phyloP scores from a whole-genome alignment of 176 grass and related monocot species.

The Oropetium thomaeum region DNA sequence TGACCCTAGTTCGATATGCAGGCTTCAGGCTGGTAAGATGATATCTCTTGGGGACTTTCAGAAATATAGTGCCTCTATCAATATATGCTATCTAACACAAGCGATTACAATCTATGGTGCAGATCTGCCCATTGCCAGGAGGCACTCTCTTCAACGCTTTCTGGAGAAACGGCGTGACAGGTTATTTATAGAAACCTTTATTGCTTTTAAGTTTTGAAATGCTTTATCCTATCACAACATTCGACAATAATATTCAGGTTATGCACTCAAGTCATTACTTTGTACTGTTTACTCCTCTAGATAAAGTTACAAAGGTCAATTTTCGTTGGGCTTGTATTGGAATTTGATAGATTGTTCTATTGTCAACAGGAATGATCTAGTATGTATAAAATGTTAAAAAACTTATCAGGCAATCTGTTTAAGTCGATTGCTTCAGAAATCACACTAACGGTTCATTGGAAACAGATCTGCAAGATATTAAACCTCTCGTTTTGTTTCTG shows the following conservation, averaged over 20 bases:
- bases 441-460: not conserved
- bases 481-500: not conserved
- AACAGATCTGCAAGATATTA: not conserved
- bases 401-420: not conserved
- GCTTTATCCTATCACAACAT: not conserved
- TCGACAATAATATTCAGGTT: not conserved
- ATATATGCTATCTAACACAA: not conserved
- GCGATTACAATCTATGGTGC: slow-evolving; percentile 4
- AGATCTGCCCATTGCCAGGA: slow-evolving; percentile 94
- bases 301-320: not conserved
- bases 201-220: not conserved
- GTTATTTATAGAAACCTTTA: slow-evolving; percentile 29
- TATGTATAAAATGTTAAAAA: not conserved
- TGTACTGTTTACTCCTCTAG: not conserved
- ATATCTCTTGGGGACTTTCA: not conserved
- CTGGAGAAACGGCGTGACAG: slow-evolving; percentile 94
- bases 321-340: not conserved
- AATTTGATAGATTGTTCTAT: not conserved
- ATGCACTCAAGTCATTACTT: not conserved
- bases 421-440: not conserved
- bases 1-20: slow-evolving; percentile 60
- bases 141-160: slow-evolving; percentile 91
- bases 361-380: slow-evolving; percentile 2
- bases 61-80: not conserved
- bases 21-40: slow-evolving; percentile 80